Base-by-base conservation (phyloP, 1,284 basidiomycete species). In the Mycena citricolor region DNA sequence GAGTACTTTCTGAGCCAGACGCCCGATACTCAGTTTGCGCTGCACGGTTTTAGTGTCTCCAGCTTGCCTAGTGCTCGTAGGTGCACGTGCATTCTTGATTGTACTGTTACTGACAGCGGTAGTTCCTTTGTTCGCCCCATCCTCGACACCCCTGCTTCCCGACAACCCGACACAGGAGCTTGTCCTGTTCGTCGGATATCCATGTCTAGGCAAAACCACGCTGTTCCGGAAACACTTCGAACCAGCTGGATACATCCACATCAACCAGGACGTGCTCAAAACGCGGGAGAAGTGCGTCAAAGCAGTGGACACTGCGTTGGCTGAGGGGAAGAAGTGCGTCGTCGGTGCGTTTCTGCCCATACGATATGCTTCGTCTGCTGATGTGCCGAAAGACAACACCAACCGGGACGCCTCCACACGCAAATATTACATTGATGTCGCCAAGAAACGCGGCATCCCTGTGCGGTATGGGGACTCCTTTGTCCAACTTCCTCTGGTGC, bases 111-210 rank as follows among this genome's bases (percentile, higher is more conserved):
- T n/a, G n/a, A n/a, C n/a, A n/a, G n/a, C n/a, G n/a, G n/a, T n/a
- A 78, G 85, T 75, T 12, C 81, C 86, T 2, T 64, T 65, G 0
- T 68, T 81, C 43, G 71, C 75, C n/a, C 85, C 87, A 2, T 76
- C 81, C 26, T 73, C 79, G 31, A 70, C 76, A 0, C 76, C 84
- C 1, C 68, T 91, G 23, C 49, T 86, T 13, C 81, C 81, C 2
- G 36, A 54, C 4, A 55, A 62, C 1, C 55, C 57, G 1, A 51
- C 55, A 7, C 65, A 72, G 45, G 63, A 89, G 59, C 69, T 97
- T 2, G 81, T 97, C 2, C 51, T 98, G 6, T 93, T 98, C 54
- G 86, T 93, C 5, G 95, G 94, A 11, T 83, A 81, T 42, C 94
- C 95, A 0, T 86, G 84, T 36, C 67, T 91, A 1, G 94, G 94